These are phyloP conservation scores for Arthrobotrys megalospora DNA, from an alignment of 2,329 filamentous ascomycete species.

Conservation along the genomic window DNA sequence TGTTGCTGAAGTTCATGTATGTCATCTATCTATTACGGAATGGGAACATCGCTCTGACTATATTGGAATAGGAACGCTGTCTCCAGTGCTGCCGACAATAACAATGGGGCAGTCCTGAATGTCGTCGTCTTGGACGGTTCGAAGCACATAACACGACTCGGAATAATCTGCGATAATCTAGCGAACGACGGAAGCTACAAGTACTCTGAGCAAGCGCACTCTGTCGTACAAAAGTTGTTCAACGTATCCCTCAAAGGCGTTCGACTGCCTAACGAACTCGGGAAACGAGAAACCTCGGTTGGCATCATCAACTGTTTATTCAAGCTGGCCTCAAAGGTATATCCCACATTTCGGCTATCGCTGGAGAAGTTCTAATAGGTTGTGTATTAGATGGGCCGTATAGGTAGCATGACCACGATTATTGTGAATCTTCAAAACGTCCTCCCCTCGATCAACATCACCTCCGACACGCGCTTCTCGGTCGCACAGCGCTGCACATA, in stretches of 20 bases:
- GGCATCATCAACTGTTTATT: slow-evolving; percentile 60
- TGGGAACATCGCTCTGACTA: not conserved
- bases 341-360: not conserved
- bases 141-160: slow-evolving; percentile 50
- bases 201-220: slow-evolving; percentile 54
- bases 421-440: slow-evolving; percentile 59
- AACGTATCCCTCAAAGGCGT: slow-evolving; percentile 54
- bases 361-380: not conserved
- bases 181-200: slow-evolving; percentile 45
- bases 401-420: slow-evolving; percentile 59
- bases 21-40: not conserved
- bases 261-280: slow-evolving; percentile 43
- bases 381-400: slow-evolving; percentile 44
- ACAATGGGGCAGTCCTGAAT: slow-evolving; percentile 51
- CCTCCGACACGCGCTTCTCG: slow-evolving; percentile 56
- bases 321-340: slow-evolving; percentile 54
- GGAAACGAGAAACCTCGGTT: slow-evolving; percentile 54
- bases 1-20: slow-evolving; percentile 57
- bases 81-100: slow-evolving; percentile 54
- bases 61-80: slow-evolving; percentile 42
- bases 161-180: slow-evolving; percentile 47
- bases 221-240: slow-evolving; percentile 55
- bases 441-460: slow-evolving; percentile 49
- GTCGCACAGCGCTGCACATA: slow-evolving; percentile 58
- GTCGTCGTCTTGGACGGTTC: slow-evolving; percentile 40